These are phyloP conservation scores for Heliamphora pulchella DNA, from an alignment of 179 eudicot species.

Conservation along the genomic window DNA sequence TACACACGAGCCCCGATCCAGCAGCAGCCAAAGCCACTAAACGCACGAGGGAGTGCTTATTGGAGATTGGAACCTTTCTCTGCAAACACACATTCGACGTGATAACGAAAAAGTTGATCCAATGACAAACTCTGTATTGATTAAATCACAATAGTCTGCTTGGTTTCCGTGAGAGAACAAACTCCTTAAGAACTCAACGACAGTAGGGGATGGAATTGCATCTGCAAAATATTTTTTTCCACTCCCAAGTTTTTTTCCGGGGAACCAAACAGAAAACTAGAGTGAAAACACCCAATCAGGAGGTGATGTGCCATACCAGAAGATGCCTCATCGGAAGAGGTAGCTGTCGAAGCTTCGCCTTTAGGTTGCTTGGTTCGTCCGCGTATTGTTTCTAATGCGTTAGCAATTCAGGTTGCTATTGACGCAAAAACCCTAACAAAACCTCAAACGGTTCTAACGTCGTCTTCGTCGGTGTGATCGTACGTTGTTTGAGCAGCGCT, in stretches of 20 bases:
- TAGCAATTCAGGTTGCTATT: no score
- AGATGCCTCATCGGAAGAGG: slow-evolving; percentile 15
- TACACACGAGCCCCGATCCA: slow-evolving; percentile 49
- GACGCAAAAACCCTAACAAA: slow-evolving; percentile 18
- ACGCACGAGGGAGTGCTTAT: slow-evolving; percentile 31
- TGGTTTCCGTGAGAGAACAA: neutral
- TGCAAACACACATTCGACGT: slow-evolving; percentile 17
- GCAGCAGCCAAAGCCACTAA: slow-evolving; percentile 43
- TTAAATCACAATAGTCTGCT: neutral
- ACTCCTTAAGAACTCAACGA: neutral
- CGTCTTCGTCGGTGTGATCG: neutral
- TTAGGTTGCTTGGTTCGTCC: neutral
- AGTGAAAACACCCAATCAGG: neutral
- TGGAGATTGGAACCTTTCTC: slow-evolving; percentile 27
- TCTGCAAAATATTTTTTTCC: neutral
- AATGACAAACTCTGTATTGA: neutral
- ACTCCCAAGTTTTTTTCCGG: neutral
- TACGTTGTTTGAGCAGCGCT: neutral
- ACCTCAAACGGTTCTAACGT: neutral
- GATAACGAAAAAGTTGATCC: slow-evolving; percentile 9
- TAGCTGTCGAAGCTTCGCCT: neutral
- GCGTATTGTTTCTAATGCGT: neutral
- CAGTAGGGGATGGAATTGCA: neutral
- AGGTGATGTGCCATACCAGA: slow-evolving; percentile 15
- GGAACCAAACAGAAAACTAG: neutral